phyloP scores from a whole-genome alignment of 2,329 filamentous ascomycete genomes.

The Fusarium nurragi region DNA sequence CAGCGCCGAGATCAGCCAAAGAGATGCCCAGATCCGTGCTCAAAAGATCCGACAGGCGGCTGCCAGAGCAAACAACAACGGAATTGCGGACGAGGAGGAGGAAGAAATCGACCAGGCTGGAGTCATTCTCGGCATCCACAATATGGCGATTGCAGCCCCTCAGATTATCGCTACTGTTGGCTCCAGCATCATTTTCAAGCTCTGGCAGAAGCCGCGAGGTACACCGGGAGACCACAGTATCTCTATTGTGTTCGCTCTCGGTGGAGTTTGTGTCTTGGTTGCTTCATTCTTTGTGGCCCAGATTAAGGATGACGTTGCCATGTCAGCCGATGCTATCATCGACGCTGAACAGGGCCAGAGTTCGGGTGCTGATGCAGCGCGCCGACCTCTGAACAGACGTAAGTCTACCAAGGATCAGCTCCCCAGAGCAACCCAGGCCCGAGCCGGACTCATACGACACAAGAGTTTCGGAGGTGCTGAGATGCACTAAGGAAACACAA shows the following conservation, averaged over 20 bases:
- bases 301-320: constrained; percentile 68
- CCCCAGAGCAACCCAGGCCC: constrained; percentile 56
- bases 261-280: constrained; percentile 79
- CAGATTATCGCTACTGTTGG: constrained; percentile 90
- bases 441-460: constrained; percentile 59
- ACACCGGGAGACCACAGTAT: constrained; percentile 87
- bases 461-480: constrained; percentile 61
- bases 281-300: constrained; percentile 77
- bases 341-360: constrained; percentile 56
- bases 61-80: constrained; percentile 19
- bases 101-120: constrained; percentile 80
- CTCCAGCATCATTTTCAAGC: constrained; percentile 84
- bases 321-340: constrained; percentile 51
- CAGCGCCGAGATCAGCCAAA: constrained; percentile 86
- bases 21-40: constrained; percentile 69
- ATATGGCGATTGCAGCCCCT: constrained; percentile 90
- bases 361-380: constrained; percentile 34
- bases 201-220: constrained; percentile 87
- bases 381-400: constrained; percentile 45
- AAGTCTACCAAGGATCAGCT: constrained; percentile 55
- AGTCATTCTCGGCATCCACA: constrained; percentile 93
- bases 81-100: constrained; percentile 48
- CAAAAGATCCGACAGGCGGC: constrained; percentile 43
- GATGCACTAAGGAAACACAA: constrained; percentile 34
- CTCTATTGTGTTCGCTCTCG: constrained; percentile 84